Conservation (phyloP, 192 early-diverging fungal species). For the Piromyces finnis region DNA sequence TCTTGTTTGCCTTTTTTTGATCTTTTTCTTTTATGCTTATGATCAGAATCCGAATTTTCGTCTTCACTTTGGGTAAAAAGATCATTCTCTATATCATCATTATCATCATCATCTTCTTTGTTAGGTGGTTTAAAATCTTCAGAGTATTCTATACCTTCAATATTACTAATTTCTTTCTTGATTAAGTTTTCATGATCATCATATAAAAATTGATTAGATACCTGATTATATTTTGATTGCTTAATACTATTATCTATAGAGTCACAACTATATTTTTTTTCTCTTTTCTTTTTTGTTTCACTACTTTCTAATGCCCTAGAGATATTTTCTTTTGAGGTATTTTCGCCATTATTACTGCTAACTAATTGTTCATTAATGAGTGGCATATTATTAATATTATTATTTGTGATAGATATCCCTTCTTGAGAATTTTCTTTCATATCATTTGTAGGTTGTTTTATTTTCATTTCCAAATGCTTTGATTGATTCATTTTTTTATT, state of each 20-base stretch:
- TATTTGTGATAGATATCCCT: too few species aligned
- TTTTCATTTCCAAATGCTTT: too few species aligned
- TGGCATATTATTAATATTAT: too few species aligned
- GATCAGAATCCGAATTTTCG: not conserved
- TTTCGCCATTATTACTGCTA: too few species aligned
- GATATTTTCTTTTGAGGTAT: too few species aligned
- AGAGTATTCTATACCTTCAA: not conserved
- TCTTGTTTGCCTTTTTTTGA: not conserved
- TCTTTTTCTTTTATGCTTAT: not conserved
- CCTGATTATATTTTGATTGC: not conserved
- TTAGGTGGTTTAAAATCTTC: not conserved
- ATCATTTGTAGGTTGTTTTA: too few species aligned
- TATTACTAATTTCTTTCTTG: not conserved
- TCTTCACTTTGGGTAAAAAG: constrained; percentile 3
- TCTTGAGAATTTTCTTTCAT: too few species aligned
- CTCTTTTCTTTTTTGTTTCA: not conserved
- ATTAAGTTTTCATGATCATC: not conserved
- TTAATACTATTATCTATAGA: not conserved
- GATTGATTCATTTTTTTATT: not conserved
- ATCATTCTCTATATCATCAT: not conserved
- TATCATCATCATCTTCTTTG: not conserved
- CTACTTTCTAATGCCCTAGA: not conserved
- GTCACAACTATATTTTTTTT: not conserved
- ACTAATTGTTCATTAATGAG: too few species aligned
- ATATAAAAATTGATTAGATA: not conserved